Evolutionary conservation across 176 grass and related monocot genomes (phyloP), one percentile per base, ranked within the genome.

Genomic region (Echinochloa phyllopogon): DNA sequence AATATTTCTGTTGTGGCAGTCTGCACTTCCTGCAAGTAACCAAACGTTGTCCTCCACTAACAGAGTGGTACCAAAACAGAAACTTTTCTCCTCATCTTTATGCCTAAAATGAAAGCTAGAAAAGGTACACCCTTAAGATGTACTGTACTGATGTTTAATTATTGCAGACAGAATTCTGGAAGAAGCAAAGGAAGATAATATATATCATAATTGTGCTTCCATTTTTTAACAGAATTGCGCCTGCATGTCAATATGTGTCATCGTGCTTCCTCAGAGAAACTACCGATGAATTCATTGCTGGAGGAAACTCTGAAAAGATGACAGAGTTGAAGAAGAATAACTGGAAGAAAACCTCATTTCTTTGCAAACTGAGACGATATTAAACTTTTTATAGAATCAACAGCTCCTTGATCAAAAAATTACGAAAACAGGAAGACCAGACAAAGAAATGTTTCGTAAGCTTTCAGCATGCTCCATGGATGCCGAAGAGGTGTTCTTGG

Each of bases 1-100:
- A 41, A 74, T 41, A 65, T 84, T 29, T 67, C 2, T 33, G 59
- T 40, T 90, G 4, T 59, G 53, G 33, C 17, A 62, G 24, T 53
- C 29, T 74, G 49, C 51, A 65, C 65, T 64, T 64, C 68, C 69
- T 71, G 27, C 50, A 85, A 74, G 68, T 51, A 85, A 80, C n/a
- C 38, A 36, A 39, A 47, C 48, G 10, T 33, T 41, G 27, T 41
- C 24, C 23, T 64, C 43, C 77, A 86, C 24, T 29, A 76, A 76
- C 43, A 70, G 10, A 25, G 37, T 42, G 33, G 55, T 82, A 77
- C 78, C 48, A 21, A 75, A 71, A 86, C 45, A 72, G 65, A 63
- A 82, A 65, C 50, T 43, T 70, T 56, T 59, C 3, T 74, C 7
- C 11, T 20, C 15, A 21, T 43, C 66, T 23, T 71, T 52, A 12